Evolutionary conservation across 805 yeast species (phyloP).

Genomic region (Debaryomyces maramus): DNA sequence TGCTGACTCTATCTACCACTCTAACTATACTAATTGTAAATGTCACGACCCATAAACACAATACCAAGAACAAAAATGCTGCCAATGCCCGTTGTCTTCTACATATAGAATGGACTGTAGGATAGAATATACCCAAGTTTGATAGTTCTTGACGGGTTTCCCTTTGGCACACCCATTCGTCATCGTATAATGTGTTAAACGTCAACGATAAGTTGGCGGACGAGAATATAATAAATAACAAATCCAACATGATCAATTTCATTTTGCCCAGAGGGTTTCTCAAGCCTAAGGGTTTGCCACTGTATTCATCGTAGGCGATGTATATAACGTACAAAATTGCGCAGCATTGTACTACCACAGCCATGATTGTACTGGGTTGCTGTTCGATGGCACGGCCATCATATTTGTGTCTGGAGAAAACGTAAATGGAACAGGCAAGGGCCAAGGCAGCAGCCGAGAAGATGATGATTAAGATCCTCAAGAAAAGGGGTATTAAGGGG

Average conservation of each 20-base stretch:
- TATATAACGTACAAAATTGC: slow-evolving; percentile 77
- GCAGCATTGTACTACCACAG: slow-evolving; percentile 76
- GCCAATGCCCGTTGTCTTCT: slow-evolving; percentile 75
- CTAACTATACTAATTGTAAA: slow-evolving; percentile 81
- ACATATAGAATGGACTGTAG: slow-evolving; percentile 58
- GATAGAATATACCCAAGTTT: slow-evolving; percentile 21
- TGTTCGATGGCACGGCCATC: slow-evolving; percentile 50
- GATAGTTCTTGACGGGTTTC: slow-evolving; percentile 21
- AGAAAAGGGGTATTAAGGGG: slow-evolving; percentile 77
- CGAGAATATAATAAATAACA: slow-evolving; percentile 83
- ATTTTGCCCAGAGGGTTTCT: slow-evolving; percentile 83
- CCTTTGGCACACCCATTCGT: slow-evolving; percentile 68
- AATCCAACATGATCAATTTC: slow-evolving; percentile 76
- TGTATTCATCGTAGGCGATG: slow-evolving; percentile 87
- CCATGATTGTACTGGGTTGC: slow-evolving; percentile 91
- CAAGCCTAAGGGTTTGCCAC: slow-evolving; percentile 88
- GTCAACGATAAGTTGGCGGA: slow-evolving; percentile 86
- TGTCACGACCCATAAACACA: slow-evolving; percentile 81
- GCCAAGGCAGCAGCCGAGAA: slow-evolving; percentile 71
- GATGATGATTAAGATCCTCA: slow-evolving; percentile 51
- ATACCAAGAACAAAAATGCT: slow-evolving; percentile 71
- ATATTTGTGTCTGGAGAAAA: slow-evolving; percentile 33
- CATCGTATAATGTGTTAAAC: slow-evolving; percentile 78
- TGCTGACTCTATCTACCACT: slow-evolving; percentile 65
- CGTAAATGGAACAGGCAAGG: slow-evolving; percentile 61